Base-by-base conservation (phyloP, 1,284 basidiomycete species). In the Trametes sp. region DNA sequence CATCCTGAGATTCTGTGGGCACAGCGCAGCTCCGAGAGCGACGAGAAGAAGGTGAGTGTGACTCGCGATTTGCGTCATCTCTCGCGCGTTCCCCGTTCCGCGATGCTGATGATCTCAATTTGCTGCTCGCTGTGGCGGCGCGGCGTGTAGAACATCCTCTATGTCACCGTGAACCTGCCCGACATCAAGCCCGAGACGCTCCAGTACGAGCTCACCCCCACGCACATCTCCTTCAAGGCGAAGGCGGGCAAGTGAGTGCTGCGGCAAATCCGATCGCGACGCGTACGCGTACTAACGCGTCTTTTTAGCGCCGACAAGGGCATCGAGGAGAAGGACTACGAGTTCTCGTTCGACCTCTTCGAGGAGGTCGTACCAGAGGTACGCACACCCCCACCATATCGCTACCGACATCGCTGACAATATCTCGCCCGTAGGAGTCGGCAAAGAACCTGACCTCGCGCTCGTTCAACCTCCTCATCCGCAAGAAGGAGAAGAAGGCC, bases 1-100 rank as follows among this genome's bases (percentile, higher is more conserved):
- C 93, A 95, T 78, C 94, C 95, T 48, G 94, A 97, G 80, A 82
- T 96, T 57, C 82, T 94, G 4, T 98, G 95, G 93, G 95, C 95
- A 54, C 94, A 98, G 78, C 87, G 95, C 69, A 93, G 89, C 80
- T 92, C 88, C 29, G 82, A 79, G 24, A 70, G 79, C 10, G 86
- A 83, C 24, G 81, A 87, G 50, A 84, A 84, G 61, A 95, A 95
- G 84, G 95, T 93, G 38, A n/a, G n/a, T 56, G 52, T 24, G 8
- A 45, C 8, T 8, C 38, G 65, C 65, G 48, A 9, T 65, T 14
- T 50, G 41, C 64, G 61, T 61, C 45, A 57, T 52, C 42, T 48
- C 35, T 46, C 23, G 59, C 60, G 66, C 58, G 63, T 56, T 56
- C 50, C 55, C 41, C 68, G 74, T 67, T 77, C 74, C 74, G 46